These are phyloP conservation scores for Chlorella sorokiniana DNA, from an alignment of 139 green algal species.

Conservation along the genomic window DNA sequence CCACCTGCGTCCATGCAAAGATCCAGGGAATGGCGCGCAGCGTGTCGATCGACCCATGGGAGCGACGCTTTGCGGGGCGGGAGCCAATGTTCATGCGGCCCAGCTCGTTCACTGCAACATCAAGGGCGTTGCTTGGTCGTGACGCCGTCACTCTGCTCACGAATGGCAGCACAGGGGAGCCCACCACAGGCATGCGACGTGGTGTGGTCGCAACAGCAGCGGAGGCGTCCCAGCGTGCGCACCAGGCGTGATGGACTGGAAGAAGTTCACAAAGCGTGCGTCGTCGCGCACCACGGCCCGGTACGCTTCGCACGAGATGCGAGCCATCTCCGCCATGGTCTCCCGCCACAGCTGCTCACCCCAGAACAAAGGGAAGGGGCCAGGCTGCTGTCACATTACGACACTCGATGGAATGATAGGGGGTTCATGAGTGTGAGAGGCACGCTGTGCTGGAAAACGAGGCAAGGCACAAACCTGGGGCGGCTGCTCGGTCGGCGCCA, in stretches of 20 bases:
- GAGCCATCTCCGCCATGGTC: slow-evolving; percentile 81
- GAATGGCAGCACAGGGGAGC: no score
- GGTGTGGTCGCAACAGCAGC: no score
- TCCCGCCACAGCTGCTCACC: slow-evolving; percentile 64
- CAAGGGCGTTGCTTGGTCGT: background rate
- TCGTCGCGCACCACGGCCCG: slow-evolving; percentile 59
- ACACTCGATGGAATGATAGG: background rate
- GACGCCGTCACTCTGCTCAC: no score
- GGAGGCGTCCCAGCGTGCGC: background rate
- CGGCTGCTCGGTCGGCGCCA: slow-evolving; percentile 61
- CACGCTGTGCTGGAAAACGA: background rate
- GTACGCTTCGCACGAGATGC: slow-evolving; percentile 72
- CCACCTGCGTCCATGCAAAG: slow-evolving; percentile 98
- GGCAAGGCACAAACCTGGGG: slow-evolving; percentile 44
- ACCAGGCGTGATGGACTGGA: slow-evolving; percentile 57
- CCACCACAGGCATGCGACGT: no score
- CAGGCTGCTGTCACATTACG: background rate
- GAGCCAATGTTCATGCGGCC: slow-evolving; percentile 97
- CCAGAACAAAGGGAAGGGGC: background rate
- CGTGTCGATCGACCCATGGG: slow-evolving; percentile 85
- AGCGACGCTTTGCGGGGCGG: slow-evolving; percentile 75
- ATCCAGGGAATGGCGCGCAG: slow-evolving; percentile 99
- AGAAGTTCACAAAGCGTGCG: slow-evolving; percentile 90
- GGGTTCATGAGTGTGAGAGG: background rate
- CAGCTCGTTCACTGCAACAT: slow-evolving; percentile 82